Evolutionary conservation across 2,329 filamentous ascomycete species (phyloP).

Genomic region (Pseudogymnoascus sp.): DNA sequence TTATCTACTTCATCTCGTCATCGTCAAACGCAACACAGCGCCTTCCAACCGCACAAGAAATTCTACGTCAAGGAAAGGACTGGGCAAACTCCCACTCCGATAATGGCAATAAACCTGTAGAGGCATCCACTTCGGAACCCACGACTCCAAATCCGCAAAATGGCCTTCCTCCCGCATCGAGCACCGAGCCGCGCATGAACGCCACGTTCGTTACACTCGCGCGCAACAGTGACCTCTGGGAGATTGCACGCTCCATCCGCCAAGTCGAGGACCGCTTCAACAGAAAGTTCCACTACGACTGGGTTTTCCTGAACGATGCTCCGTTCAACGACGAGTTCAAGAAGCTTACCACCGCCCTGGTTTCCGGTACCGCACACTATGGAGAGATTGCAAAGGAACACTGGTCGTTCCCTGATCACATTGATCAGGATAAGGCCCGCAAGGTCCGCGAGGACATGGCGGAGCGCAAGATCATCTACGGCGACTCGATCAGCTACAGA

Average conservation of each 20-base stretch:
- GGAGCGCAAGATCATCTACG: slow-evolving; percentile 93
- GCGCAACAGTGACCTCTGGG: slow-evolving; percentile 89
- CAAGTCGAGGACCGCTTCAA: slow-evolving; percentile 98
- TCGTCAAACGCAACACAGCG: slow-evolving; percentile 37
- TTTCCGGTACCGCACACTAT: slow-evolving; percentile 89
- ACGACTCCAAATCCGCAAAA: slow-evolving; percentile 23
- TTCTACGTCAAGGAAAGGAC: slow-evolving; percentile 20
- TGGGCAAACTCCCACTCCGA: slow-evolving; percentile 11
- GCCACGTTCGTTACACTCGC: slow-evolving; percentile 96
- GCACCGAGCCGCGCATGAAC: slow-evolving; percentile 72
- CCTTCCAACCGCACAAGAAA: slow-evolving; percentile 26
- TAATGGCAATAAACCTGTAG: neutral
- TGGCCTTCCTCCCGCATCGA: slow-evolving; percentile 35
- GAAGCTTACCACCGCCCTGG: slow-evolving; percentile 76
- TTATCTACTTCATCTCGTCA: slow-evolving; percentile 76
- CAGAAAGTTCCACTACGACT: slow-evolving; percentile 91
- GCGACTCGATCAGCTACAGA: slow-evolving; percentile 90
- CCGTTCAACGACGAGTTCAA: slow-evolving; percentile 92
- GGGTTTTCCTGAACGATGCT: slow-evolving; percentile 97
- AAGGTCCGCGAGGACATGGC: slow-evolving; percentile 92
- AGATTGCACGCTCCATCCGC: slow-evolving; percentile 90
- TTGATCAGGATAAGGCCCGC: slow-evolving; percentile 87
- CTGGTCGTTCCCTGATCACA: slow-evolving; percentile 95
- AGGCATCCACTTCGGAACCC: neutral
- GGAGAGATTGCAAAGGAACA: slow-evolving; percentile 84